phyloP scores from a whole-genome alignment of 176 grass and related monocot genomes.

The Ensete glaucum region DNA sequence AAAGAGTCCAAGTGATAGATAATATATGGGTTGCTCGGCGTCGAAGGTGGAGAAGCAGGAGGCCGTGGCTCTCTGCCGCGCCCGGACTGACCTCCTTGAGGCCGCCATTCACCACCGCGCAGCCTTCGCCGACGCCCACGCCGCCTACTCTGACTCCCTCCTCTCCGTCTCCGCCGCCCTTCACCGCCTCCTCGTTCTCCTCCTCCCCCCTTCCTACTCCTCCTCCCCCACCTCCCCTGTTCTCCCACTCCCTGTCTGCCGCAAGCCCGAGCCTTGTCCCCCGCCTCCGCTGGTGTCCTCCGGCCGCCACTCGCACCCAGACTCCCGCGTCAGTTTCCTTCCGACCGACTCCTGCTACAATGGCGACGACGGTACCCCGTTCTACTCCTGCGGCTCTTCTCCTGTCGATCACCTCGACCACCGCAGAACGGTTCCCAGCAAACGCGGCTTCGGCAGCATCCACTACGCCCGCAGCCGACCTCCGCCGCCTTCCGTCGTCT shows the following conservation, averaged over 20 bases:
- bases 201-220: neutral
- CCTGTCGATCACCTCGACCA: constrained; percentile 10
- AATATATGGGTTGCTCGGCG: constrained; percentile 64
- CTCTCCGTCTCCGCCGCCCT: constrained; percentile 45
- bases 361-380: neutral
- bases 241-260: constrained; percentile 16
- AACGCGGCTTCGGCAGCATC: constrained; percentile 12
- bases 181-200: constrained; percentile 39
- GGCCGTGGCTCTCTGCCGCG: constrained; percentile 62
- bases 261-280: constrained; percentile 9
- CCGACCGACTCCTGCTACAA: constrained; percentile 7
- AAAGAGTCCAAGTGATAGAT: too few species aligned
- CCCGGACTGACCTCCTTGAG: constrained; percentile 55
- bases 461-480: constrained; percentile 67
- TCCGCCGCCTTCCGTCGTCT: constrained; percentile 40
- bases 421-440: neutral
- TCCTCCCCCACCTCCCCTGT: constrained; percentile 2
- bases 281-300: constrained; percentile 13
- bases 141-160: constrained; percentile 46
- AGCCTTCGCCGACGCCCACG: constrained; percentile 61
- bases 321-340: constrained; percentile 38
- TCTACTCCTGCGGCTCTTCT: constrained; percentile 16
- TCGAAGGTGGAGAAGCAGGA: constrained; percentile 83
- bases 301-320: neutral
- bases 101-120: constrained; percentile 72